Percentiles rank a stretch among this genome's conserved stretches.
These are phyloP conservation scores for Westerdykella sp. DNA, from an alignment of 2,329 filamentous ascomycete species.

Conservation along the genomic window DNA sequence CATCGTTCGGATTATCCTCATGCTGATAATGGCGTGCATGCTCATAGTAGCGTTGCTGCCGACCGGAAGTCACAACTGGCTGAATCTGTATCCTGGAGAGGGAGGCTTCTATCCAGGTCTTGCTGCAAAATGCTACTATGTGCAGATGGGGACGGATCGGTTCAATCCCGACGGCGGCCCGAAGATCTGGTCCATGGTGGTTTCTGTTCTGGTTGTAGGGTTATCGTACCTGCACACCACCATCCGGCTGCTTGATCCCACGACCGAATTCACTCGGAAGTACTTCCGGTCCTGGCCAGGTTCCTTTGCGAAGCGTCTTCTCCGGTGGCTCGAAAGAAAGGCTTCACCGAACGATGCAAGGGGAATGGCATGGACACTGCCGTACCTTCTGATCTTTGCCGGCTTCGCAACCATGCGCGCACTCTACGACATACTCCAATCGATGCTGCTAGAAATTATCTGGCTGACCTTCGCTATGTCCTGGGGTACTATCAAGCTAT, in stretches of 20 bases:
- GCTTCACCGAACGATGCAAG: slow-evolving; percentile 1
- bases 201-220: slow-evolving; percentile 16
- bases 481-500: slow-evolving; percentile 23
- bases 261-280: slow-evolving; percentile 7
- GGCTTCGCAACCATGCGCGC: slow-evolving; percentile 9
- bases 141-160: slow-evolving; percentile 8
- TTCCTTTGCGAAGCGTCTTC: slow-evolving; percentile 7
- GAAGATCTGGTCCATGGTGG: slow-evolving; percentile 19
- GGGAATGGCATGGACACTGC: slow-evolving; percentile 5
- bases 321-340: slow-evolving; percentile 9
- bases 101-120: slow-evolving; percentile 18
- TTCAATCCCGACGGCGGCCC: slow-evolving; percentile 9
- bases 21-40: slow-evolving; percentile 13
- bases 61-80: slow-evolving; percentile 18
- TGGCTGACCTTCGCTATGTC: slow-evolving; percentile 22
- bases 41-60: slow-evolving; percentile 18
- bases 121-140: slow-evolving; percentile 15
- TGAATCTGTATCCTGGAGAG: slow-evolving; percentile 11
- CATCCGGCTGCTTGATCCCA: slow-evolving; percentile 17
- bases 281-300: slow-evolving; percentile 13
- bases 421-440: slow-evolving; percentile 13
- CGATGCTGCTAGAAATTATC: slow-evolving; percentile 19
- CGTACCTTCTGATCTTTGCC: slow-evolving; percentile 9
- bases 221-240: slow-evolving; percentile 16
- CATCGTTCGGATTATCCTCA: slow-evolving; percentile 15